Conservation (phyloP, 148 eudicot species). For the Rheum nobile region DNA sequence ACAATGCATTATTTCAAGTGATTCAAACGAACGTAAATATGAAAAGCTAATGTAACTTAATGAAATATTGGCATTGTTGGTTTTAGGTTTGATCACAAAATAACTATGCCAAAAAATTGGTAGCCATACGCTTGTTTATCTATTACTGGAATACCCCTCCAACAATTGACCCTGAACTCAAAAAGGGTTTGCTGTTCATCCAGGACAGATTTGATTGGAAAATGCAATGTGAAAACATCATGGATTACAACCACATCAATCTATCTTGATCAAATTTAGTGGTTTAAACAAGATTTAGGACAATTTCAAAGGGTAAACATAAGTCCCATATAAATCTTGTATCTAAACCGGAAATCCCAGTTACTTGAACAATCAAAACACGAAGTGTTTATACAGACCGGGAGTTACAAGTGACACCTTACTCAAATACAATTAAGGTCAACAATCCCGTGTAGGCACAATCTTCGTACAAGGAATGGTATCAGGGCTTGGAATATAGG, state of each 20-base stretch:
- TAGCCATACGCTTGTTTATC: too few species aligned
- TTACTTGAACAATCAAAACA: not conserved
- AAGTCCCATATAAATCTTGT: not conserved
- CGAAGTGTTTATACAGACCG: not conserved
- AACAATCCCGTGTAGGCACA: not conserved
- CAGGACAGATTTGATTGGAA: not conserved
- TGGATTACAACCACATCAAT: not conserved
- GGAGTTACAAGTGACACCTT: not conserved
- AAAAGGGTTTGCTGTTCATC: not conserved
- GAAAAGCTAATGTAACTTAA: not conserved
- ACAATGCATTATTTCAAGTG: too few species aligned
- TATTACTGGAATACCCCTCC: not conserved
- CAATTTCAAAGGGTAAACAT: not conserved
- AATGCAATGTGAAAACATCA: not conserved
- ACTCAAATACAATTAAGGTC: constrained; percentile 1
- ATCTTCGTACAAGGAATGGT: not conserved
- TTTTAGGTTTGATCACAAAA: not conserved
- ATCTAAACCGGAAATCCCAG: not conserved
- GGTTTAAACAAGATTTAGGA: not conserved
- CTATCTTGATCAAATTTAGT: not conserved
- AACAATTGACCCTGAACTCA: not conserved
- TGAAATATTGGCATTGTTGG: not conserved
- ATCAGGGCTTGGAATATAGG: not conserved
- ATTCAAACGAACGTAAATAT: too few species aligned
- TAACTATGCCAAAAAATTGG: not conserved